Percentiles rank a stretch among this genome's conserved stretches.
phyloP scores from a whole-genome alignment of 2,329 filamentous ascomycete species.

The Paracoccidioides brasiliensis region DNA sequence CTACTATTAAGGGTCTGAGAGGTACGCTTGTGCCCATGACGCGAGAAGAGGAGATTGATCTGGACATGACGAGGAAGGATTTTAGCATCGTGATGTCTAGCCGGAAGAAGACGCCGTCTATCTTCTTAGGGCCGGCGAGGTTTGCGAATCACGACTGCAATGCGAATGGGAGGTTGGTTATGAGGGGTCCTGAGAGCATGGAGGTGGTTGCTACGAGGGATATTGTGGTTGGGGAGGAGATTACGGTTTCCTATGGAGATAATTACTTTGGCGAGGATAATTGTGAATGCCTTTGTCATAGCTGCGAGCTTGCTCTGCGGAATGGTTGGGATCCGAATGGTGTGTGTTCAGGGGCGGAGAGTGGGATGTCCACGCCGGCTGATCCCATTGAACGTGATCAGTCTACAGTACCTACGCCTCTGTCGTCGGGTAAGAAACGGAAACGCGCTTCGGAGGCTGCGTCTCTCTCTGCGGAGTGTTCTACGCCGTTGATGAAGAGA shows the following conservation, averaged over 20 bases:
- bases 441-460: slow-evolving; percentile 3
- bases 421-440: slow-evolving; percentile 6
- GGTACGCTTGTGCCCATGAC: slow-evolving; percentile 90
- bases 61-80: slow-evolving; percentile 73
- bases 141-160: slow-evolving; percentile 97
- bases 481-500: neutral
- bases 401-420: neutral
- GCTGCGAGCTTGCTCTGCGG: slow-evolving; percentile 59
- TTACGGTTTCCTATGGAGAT: slow-evolving; percentile 90
- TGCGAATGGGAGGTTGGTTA: slow-evolving; percentile 79
- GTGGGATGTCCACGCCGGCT: slow-evolving; percentile 22
- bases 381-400: slow-evolving; percentile 15
- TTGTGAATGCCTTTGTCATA: slow-evolving; percentile 82
- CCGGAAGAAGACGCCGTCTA: slow-evolving; percentile 73
- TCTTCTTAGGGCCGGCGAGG: slow-evolving; percentile 88
- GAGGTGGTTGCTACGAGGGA: slow-evolving; percentile 73
- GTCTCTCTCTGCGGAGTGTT: neutral
- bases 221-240: slow-evolving; percentile 81
- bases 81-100: slow-evolving; percentile 96
- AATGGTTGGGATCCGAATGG: slow-evolving; percentile 66
- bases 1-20: slow-evolving; percentile 78
- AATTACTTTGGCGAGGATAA: slow-evolving; percentile 94
- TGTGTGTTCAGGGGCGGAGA: slow-evolving; percentile 23
- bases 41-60: slow-evolving; percentile 71
- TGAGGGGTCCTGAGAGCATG: slow-evolving; percentile 72